Evolutionary conservation across 805 yeast species (phyloP), one percentile per base, ranked within the genome.

Genomic region (Kodamaea lidongshanica): DNA sequence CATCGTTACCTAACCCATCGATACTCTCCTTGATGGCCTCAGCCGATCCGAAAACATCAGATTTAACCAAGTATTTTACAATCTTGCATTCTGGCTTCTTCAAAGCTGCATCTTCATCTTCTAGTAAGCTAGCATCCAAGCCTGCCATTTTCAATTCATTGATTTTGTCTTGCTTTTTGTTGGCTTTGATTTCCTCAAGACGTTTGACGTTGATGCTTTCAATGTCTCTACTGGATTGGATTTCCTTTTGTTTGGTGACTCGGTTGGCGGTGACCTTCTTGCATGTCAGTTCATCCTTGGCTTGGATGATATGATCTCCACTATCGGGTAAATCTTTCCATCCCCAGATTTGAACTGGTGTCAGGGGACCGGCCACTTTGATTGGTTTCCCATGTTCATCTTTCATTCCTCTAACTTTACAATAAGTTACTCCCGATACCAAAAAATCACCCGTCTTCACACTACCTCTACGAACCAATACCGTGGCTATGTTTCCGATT

Each of bases 311-410:
- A 40, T 74, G 74, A 39, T 86, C 95, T 7, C 98, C 98, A 7
- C 95, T 92, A 30, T 74, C 83, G 0, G 97, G 97, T 20, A 88
- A 58, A 19, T 77, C 88, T 50, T 82, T 87, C 98, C 98, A 92
- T 1, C 98, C 98, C 51, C 84, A 70, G 6, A 92, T 67, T 46
- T 86, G 94, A 1, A 85, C 94, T 0, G 97, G 96, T 6, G 82
- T 78, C 0, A 95, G 79, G 0, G 98, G 97, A 1, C 75, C 73
- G 0, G 95, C 96, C 17, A 53, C 36, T 35, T 75, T 72, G 6
- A 86, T 54, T 0, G 65, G 34, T 40, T 75, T 75, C 3, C 89
- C 88, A 34, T 60, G 51, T 41, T 86, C 95, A 53, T 86, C 83
- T 33, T 68, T 70, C 71, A 92, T 72, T 11, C 79, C 74, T 44